Evolutionary conservation across 2,329 filamentous ascomycete genomes (phyloP).

Genomic region (Ophiostoma sp.): DNA sequence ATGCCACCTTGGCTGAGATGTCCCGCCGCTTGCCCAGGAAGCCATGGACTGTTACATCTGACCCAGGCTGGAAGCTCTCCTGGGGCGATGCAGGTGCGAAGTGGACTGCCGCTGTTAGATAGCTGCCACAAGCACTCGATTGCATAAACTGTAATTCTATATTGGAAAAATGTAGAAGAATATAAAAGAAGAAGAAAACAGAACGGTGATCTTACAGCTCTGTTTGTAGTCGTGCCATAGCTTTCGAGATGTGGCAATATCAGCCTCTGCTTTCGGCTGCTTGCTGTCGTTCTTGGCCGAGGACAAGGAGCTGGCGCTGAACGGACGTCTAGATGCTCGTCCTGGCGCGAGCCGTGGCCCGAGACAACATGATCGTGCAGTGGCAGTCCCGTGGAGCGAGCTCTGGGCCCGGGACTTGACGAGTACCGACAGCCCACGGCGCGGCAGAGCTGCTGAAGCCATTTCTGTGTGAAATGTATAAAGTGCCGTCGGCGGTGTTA

Average conservation of each 20-base stretch:
- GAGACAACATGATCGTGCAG: background rate
- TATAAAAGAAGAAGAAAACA: background rate
- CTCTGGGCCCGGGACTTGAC: background rate
- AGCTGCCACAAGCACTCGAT: background rate
- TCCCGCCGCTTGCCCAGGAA: constrained; percentile 66
- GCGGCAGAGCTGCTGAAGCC: constrained; percentile 9
- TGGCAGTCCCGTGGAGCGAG: background rate
- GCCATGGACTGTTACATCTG: constrained; percentile 56
- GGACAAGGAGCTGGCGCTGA: background rate
- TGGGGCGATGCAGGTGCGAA: constrained; percentile 31
- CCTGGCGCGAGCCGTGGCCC: background rate
- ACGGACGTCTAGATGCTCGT: background rate
- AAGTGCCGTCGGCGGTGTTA: background rate
- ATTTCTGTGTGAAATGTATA: constrained; percentile 11
- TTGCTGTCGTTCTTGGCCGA: background rate
- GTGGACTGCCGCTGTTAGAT: constrained; percentile 28
- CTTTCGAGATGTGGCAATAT: background rate
- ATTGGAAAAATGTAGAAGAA: too few species aligned
- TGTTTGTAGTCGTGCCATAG: constrained; percentile 41
- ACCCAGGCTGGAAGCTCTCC: constrained; percentile 30
- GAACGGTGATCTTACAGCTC: constrained; percentile 35
- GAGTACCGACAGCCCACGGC: constrained; percentile 15
- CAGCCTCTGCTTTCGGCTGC: background rate
- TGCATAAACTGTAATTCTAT: too few species aligned
- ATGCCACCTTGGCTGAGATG: constrained; percentile 63